Conservation (phyloP, 2,329 filamentous ascomycete species). For the Neospermospora avenae region DNA sequence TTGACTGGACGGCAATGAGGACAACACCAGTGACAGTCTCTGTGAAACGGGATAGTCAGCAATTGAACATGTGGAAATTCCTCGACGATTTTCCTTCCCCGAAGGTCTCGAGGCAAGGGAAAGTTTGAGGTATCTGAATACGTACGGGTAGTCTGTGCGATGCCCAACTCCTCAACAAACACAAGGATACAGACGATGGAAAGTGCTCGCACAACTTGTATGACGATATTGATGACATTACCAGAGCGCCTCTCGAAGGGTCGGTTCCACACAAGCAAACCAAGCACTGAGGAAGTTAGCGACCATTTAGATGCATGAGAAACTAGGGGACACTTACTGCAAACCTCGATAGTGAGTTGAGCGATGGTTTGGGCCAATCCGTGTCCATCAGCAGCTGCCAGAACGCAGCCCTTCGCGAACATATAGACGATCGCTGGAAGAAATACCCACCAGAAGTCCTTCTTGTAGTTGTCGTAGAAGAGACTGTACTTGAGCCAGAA, state of each 20-base stretch:
- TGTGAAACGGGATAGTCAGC: too few relatives aligned
- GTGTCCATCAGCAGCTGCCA: slow-evolving; percentile 82
- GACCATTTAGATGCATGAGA: background rate
- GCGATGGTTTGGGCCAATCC: slow-evolving; percentile 77
- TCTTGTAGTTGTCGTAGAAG: slow-evolving; percentile 96
- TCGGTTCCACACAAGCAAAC: slow-evolving; percentile 75
- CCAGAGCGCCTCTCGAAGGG: slow-evolving; percentile 84
- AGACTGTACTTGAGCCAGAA: slow-evolving; percentile 94
- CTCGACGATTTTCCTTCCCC: too few relatives aligned
- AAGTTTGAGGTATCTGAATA: too few relatives aligned
- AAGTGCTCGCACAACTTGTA: slow-evolving; percentile 83
- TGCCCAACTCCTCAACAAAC: slow-evolving; percentile 89
- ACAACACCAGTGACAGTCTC: slow-evolving; percentile 90
- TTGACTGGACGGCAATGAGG: slow-evolving; percentile 85
- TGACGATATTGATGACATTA: slow-evolving; percentile 90
- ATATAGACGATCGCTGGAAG: slow-evolving; percentile 86
- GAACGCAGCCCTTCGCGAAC: slow-evolving; percentile 81
- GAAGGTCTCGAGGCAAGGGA: too few relatives aligned
- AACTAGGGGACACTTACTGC: slow-evolving; percentile 38
- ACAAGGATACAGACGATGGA: slow-evolving; percentile 87
- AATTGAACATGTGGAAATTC: too few relatives aligned
- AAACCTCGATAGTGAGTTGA: slow-evolving; percentile 75
- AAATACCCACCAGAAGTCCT: slow-evolving; percentile 96
- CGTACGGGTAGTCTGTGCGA: slow-evolving; percentile 74
- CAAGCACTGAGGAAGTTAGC: slow-evolving; percentile 54